A percentile compares a stretch with the other conserved stretches of the same genome.
phyloP scores from a whole-genome alignment of 805 yeast species.

The Tetrapisispora namnaoensis region DNA sequence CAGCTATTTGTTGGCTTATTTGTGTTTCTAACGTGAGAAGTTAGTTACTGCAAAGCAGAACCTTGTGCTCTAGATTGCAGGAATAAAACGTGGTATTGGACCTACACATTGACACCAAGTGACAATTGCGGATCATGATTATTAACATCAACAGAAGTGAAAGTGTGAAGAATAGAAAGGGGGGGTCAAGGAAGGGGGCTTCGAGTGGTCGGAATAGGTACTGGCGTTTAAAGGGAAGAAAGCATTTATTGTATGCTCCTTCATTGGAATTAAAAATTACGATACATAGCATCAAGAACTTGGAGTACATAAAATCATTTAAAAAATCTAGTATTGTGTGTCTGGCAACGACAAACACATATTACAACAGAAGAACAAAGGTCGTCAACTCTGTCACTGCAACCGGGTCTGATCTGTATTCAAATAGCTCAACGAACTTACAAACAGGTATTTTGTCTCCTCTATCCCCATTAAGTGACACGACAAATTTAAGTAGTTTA shows the following conservation, averaged over 20 bases:
- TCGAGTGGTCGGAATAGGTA: slow-evolving; percentile 5
- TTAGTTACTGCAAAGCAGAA: too few species aligned
- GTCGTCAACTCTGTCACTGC: slow-evolving; percentile 3
- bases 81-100: too few species aligned
- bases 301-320: slow-evolving; percentile 19
- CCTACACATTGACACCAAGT: not conserved
- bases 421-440: not conserved
- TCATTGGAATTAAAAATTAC: slow-evolving; percentile 2
- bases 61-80: too few species aligned
- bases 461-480: not conserved
- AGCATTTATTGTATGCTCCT: slow-evolving; percentile 1
- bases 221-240: slow-evolving; percentile 9
- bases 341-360: slow-evolving; percentile 20
- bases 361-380: slow-evolving; percentile 16
- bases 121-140: not conserved
- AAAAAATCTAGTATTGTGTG: slow-evolving; percentile 23
- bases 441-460: not conserved
- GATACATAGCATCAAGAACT: slow-evolving; percentile 11
- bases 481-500: too few species aligned
- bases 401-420: not conserved
- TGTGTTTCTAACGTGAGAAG: too few species aligned
- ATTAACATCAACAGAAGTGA: not conserved
- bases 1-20: too few species aligned
- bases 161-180: not conserved
- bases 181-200: not conserved